phyloP scores from a whole-genome alignment of 345 rosid species.

The Fremontodendron californicum region DNA sequence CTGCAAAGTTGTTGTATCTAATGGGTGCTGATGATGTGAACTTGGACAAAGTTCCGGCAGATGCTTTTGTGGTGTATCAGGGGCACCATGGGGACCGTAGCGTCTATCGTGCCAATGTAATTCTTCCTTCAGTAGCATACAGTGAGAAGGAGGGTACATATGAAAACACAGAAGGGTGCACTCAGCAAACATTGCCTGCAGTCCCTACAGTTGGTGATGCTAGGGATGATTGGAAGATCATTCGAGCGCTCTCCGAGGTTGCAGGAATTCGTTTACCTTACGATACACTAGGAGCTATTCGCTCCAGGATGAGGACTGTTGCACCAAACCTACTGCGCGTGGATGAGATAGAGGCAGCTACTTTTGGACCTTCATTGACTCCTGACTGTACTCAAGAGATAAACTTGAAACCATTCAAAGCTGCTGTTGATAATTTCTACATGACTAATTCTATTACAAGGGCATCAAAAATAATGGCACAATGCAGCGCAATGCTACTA shows the following conservation, averaged over 20 bases:
- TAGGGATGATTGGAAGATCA: conserved; percentile 95
- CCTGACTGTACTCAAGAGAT: conserved; percentile 45
- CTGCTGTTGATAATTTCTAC: conserved; percentile 73
- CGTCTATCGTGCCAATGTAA: conserved; percentile 86
- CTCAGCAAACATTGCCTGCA: conserved; percentile 90
- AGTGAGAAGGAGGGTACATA: conserved; percentile 95
- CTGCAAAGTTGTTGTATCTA: conserved; percentile 81
- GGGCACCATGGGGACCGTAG: conserved; percentile 95
- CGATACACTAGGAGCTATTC: conserved; percentile 56
- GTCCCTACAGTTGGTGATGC: conserved; percentile 98
- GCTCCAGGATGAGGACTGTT: conserved; percentile 68
- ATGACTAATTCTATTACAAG: conserved; percentile 94
- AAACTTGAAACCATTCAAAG: conserved; percentile 51
- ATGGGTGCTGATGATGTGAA: conserved; percentile 97
- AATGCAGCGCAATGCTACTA: conserved; percentile 73
- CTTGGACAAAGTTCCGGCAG: conserved; percentile 73
- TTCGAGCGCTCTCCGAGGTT: conserved; percentile 88
- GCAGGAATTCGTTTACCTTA: conserved; percentile 75
- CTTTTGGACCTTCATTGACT: conserved; percentile 59
- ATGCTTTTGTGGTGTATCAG: conserved; percentile 92
- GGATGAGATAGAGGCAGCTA: conserved; percentile 79
- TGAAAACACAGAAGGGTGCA: conserved; percentile 87
- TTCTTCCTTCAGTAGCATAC: conserved; percentile 88
- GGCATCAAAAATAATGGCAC: conserved; percentile 98
- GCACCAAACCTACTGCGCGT: conserved; percentile 76